These are phyloP conservation scores for Solanum sitiens DNA, from an alignment of 257 asterid species.

Conservation along the genomic window DNA sequence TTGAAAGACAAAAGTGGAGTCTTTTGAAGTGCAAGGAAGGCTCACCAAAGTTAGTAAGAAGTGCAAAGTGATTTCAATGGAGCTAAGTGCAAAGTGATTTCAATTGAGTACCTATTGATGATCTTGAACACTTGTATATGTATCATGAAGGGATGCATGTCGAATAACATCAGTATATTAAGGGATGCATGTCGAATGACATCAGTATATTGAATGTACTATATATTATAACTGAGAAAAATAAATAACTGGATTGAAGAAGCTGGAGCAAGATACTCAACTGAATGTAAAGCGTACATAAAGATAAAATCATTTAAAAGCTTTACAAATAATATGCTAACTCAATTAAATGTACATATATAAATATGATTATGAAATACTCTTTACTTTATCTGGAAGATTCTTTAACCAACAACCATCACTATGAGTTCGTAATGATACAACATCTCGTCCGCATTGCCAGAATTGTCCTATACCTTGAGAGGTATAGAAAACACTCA, in stretches of 20 bases:
- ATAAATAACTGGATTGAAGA: neutral
- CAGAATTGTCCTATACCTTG: neutral
- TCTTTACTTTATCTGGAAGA: neutral
- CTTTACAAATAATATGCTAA: neutral
- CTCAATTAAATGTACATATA: neutral
- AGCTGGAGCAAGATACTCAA: neutral
- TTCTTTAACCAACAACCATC: too few species aligned
- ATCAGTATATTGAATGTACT: too few species aligned
- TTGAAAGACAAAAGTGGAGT: neutral
- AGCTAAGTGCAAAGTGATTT: neutral
- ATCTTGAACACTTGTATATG: neutral
- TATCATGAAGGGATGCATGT: neutral
- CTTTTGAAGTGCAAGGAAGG: neutral
- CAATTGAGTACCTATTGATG: neutral
- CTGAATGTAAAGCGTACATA: neutral
- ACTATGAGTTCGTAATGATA: neutral
- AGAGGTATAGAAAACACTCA: neutral
- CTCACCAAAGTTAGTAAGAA: neutral
- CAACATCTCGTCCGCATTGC: neutral
- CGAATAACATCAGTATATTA: neutral
- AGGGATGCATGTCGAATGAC: neutral
- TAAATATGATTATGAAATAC: neutral
- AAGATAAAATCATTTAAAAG: too few species aligned
- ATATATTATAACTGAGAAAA: neutral
- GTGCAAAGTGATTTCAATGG: neutral